phyloP scores from a whole-genome alignment of 2,329 filamentous ascomycete species.

The Alternaria viburni region DNA sequence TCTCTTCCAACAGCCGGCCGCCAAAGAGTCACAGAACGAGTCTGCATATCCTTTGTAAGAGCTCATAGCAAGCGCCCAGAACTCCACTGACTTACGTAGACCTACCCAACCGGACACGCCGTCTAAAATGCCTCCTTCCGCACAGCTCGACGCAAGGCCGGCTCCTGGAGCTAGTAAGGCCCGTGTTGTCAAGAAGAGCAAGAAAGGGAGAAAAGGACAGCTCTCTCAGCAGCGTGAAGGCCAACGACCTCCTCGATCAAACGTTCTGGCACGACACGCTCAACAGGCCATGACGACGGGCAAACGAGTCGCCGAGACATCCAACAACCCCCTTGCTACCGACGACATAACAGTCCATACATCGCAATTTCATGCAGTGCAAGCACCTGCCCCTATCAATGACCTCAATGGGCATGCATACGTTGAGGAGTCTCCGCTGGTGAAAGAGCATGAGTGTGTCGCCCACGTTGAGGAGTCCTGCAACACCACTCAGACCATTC shows the following conservation, averaged over 20 bases:
- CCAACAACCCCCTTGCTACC: not conserved
- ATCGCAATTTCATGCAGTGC: not conserved
- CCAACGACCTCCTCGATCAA: slow-evolving; percentile 5
- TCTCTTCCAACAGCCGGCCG: not conserved
- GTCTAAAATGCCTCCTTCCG: not conserved
- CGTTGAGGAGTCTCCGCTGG: not conserved
- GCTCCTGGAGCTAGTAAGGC: not conserved
- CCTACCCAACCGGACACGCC: not conserved
- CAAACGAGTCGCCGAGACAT: not conserved
- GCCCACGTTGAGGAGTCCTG: not conserved
- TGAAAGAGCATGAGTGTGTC: not conserved
- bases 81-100: not conserved
- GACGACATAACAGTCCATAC: not conserved
- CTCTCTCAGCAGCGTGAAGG: not conserved
- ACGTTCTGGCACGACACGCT: not conserved
- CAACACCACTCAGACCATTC: not conserved
- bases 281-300: not conserved
- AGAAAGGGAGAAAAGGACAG: slow-evolving; percentile 1
- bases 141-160: not conserved
- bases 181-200: not conserved
- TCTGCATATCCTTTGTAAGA: not conserved
- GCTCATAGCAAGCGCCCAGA: not conserved
- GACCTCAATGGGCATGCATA: not conserved
- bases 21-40: not conserved
- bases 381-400: not conserved